Base-by-base conservation (phyloP, 2,329 filamentous ascomycete genomes). In the Aspergillus unguis region DNA sequence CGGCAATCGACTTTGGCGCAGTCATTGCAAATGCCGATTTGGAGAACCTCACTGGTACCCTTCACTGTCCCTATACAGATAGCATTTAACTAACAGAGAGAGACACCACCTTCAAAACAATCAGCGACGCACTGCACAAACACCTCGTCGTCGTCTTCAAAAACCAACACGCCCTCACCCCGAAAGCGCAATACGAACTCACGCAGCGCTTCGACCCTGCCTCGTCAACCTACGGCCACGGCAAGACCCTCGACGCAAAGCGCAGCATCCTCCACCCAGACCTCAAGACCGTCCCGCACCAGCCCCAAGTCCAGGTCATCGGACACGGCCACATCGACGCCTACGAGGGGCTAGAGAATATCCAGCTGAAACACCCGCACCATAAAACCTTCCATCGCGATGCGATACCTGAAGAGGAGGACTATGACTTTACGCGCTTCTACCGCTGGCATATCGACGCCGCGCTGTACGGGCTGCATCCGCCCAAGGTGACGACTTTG, bases 401-500 rank as follows among this genome's bases (percentile, higher is more conserved):
- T 4, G 66, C 74, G 23, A 82, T 92, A 57, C 79, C 86, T 0
- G 73, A 85, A 1, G 74, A 76, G n/a, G 77, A 84, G n/a, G 82
- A 85, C 56, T 67, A 80, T 5, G 75, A 80, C 9, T 76, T 75
- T 59, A 84, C 81, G 0, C 72, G 81, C 5, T 84, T 90, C 72
- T 91, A 88, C 71, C 77, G 87, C 54, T 91, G 88, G 87, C 87
- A 91, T 67, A 90, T 91, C 49, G 87, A 91, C 63, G 87, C 88
- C 3, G 87, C 87, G 1, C 74, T 91, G 5, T 91, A 91, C 65
- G 85, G 82, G 17, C 79, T 90, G 5, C 82, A 87, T n/a, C 87
- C 88, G 3, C 87, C 88, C 2, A 78, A 85, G 27, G 87, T 85
- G 3, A 92, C 88, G 0, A 85, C 84, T 1, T 77, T 92, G 26